Evolutionary conservation across 1,284 basidiomycete species (phyloP), one percentile per base, ranked within the genome.

Genomic region (Xerocomus nothofagi): DNA sequence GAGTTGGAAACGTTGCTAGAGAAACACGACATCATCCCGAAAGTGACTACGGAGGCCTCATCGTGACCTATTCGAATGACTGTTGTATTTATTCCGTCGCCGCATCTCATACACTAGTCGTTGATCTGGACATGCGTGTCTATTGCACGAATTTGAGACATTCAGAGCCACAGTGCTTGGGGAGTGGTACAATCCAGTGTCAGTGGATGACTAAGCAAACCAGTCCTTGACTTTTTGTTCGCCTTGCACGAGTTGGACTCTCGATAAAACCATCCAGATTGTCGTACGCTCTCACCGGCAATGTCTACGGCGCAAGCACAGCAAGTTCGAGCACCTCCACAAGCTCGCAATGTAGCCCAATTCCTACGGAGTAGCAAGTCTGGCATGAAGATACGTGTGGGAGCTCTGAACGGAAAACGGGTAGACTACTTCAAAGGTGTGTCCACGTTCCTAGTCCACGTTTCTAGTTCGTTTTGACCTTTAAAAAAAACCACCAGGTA

Each of bases 371-470:
- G 88, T 58, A 86, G 88, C 58, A 87, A 84, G 63, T 80, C 93
- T 24, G 92, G 92, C 12, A 86, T 97, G 63, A 98, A 98, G 76
- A 84, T 88, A 50, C 81, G 91, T 56, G 85, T 90, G 4, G 96
- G 96, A 32, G 86, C 94, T 7, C 74, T 98, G 63, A 93, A 93
- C 61, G 97, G 96, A 32, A 98, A 97, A 71, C 86, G 96, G 40
- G 79, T 95, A 49, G 96, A 98, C 71, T 98, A 98, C 74, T 99
- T 99, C 78, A 98, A 96, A 77, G 96, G 93, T 74, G 4, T 26
- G 33, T 24, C 44, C 46, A 17, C 20, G 2, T 14, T 33, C 6
- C 3, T 15, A 0, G 0, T 23, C 11, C 9, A 7, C 6, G 2
- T 47, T 30, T 39, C 17, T 36, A 11, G 5, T 4, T 5, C 37